These are phyloP conservation scores for Carex littledalei DNA, from an alignment of 176 grass and related monocot genomes.

Conservation along the genomic window DNA sequence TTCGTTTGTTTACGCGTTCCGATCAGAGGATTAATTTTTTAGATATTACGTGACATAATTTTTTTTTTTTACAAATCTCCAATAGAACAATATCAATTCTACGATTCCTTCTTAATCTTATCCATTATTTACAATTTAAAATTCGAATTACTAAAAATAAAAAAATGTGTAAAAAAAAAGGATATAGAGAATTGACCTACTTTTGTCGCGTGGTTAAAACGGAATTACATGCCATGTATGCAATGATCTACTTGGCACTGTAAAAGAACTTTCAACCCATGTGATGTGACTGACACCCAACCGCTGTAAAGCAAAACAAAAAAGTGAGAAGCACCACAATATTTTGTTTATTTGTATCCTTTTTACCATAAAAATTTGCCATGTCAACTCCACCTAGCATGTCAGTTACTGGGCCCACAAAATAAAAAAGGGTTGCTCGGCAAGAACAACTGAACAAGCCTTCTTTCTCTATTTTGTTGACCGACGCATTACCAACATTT, in stretches of 20 bases:
- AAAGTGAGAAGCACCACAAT: background rate
- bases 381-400: constrained; percentile 1
- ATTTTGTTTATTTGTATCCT: background rate
- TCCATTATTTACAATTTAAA: background rate
- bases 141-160: background rate
- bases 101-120: too few relatives aligned
- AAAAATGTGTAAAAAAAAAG: background rate
- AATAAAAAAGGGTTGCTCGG: background rate
- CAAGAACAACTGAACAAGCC: background rate
- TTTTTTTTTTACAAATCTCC: too few relatives aligned
- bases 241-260: constrained; percentile 12
- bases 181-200: constrained; percentile 1
- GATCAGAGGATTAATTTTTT: too few relatives aligned
- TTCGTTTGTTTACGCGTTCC: too few relatives aligned
- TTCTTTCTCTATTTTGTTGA: constrained; percentile 6
- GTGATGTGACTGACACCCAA: constrained; percentile 3
- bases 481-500: background rate
- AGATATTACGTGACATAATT: too few relatives aligned
- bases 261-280: constrained; percentile 6
- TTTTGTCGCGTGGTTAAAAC: constrained; percentile 3
- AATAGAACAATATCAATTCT: too few relatives aligned
- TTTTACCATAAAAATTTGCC: background rate
- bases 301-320: background rate
- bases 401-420: background rate
- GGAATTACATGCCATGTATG: background rate